These are phyloP conservation scores for Pythium dissimile DNA, from an alignment of 352 stramenopile genomes.

Conservation along the genomic window DNA sequence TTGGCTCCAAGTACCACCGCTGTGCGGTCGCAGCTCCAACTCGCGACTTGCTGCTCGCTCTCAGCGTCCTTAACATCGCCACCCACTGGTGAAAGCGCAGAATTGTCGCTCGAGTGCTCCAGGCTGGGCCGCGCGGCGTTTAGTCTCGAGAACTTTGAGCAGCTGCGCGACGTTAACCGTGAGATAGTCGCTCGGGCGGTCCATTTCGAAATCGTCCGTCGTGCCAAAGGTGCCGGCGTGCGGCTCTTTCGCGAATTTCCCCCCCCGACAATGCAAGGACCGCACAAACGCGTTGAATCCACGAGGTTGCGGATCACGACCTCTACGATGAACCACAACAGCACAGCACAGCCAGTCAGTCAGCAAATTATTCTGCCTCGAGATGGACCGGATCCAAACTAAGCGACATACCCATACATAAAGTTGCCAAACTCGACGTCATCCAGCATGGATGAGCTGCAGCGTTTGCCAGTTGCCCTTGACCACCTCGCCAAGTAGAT, in stretches of 20 bases:
- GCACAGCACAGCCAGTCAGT: too few species aligned
- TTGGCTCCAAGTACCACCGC: too few species aligned
- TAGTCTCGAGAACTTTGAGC: slow-evolving; percentile 95
- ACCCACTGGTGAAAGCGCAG: too few species aligned
- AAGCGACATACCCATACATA: too few species aligned
- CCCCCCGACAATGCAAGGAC: slow-evolving; percentile 82
- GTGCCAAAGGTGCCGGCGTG: slow-evolving; percentile 36
- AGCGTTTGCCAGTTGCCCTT: slow-evolving; percentile 92
- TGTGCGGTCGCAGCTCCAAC: too few species aligned
- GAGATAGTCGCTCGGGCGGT: slow-evolving; percentile 87
- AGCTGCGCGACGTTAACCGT: slow-evolving; percentile 85
- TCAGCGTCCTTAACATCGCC: too few species aligned
- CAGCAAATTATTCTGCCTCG: too few species aligned
- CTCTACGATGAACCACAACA: slow-evolving; percentile 33
- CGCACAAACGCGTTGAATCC: slow-evolving; percentile 97
- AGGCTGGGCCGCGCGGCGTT: slow-evolving; percentile 89
- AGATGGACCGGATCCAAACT: too few species aligned
- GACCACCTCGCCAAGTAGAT: slow-evolving; percentile 94
- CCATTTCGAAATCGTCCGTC: slow-evolving; percentile 57
- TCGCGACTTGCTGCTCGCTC: too few species aligned
- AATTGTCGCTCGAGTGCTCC: slow-evolving; percentile 94
- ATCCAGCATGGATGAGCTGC: slow-evolving; percentile 84
- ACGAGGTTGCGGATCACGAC: slow-evolving; percentile 93
- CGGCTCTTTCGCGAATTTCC: slow-evolving; percentile 58
- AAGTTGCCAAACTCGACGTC: slow-evolving; percentile 89